Evolutionary conservation across 2,329 filamentous ascomycete species (phyloP).

Genomic region (Metarhizium sp.): DNA sequence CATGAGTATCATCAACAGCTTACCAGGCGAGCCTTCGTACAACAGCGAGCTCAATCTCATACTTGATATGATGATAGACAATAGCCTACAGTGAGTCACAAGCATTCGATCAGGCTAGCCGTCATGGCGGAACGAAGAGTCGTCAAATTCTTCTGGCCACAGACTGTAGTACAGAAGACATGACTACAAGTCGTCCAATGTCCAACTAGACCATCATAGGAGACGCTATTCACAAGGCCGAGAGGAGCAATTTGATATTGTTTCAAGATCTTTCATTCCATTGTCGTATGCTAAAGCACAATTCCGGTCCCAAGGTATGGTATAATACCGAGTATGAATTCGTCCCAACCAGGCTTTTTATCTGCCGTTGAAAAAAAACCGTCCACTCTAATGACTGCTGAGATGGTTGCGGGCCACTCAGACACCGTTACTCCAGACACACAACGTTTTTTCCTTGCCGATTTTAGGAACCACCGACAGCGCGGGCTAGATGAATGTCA

Average conservation of each 20-base stretch:
- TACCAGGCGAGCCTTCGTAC: too few species aligned
- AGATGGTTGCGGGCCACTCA: slow-evolving; percentile 24
- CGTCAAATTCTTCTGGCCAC: too few species aligned
- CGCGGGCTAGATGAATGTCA: slow-evolving; percentile 39
- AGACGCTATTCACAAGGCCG: not conserved
- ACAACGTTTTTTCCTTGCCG: slow-evolving; percentile 21
- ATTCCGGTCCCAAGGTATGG: slow-evolving; percentile 27
- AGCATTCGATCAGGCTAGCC: too few species aligned
- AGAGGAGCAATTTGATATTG: not conserved
- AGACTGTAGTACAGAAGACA: not conserved
- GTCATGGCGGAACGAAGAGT: too few species aligned
- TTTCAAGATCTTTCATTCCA: slow-evolving; percentile 24
- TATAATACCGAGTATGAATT: slow-evolving; percentile 30
- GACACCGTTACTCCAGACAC: slow-evolving; percentile 28
- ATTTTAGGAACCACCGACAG: slow-evolving; percentile 42
- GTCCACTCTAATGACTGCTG: slow-evolving; percentile 24
- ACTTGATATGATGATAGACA: too few species aligned
- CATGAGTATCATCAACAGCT: too few species aligned
- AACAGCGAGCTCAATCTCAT: too few species aligned
- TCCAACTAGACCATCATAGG: not conserved
- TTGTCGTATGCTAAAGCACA: slow-evolving; percentile 27
- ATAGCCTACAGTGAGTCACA: too few species aligned
- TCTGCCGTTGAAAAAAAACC: slow-evolving; percentile 21
- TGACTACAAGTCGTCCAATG: not conserved
- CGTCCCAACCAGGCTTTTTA: slow-evolving; percentile 27